phyloP scores from a whole-genome alignment of 768 basidiomycete genomes.

The Tricholoma saponaceum region DNA sequence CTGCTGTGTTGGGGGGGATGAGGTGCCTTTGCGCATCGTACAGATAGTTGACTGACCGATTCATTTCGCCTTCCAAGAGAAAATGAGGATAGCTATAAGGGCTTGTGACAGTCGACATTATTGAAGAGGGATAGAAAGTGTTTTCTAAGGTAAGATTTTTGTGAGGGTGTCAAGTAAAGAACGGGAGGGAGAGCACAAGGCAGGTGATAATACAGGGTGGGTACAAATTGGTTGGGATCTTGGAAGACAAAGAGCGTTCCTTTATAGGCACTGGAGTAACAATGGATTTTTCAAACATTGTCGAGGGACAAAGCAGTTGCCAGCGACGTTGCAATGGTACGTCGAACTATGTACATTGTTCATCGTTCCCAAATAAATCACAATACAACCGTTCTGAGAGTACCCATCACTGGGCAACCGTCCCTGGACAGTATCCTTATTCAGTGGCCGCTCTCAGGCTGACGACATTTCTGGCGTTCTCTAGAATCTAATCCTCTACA shows the following conservation, averaged over 20 bases:
- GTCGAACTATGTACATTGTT: background rate
- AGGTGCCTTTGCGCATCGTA: background rate
- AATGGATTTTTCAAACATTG: background rate
- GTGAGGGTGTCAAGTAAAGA: background rate
- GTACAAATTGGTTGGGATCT: background rate
- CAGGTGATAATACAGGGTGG: background rate
- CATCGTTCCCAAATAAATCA: too few relatives aligned
- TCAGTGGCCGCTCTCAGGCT: too few relatives aligned
- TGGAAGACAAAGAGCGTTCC: background rate
- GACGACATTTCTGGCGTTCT: too few relatives aligned
- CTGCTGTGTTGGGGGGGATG: background rate
- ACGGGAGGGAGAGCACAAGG: background rate
- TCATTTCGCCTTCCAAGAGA: background rate
- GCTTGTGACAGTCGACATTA: background rate
- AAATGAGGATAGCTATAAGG: background rate
- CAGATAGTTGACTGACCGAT: background rate
- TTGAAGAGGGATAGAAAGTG: background rate
- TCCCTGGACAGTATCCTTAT: too few relatives aligned
- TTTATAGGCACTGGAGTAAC: background rate
- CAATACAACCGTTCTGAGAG: too few relatives aligned
- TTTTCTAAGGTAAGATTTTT: background rate
- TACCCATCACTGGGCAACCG: too few relatives aligned
- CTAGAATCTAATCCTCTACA: too few relatives aligned
- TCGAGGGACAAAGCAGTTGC: background rate
- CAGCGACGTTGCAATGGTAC: background rate